Conservation (phyloP, 306 rosid genomes). For the Dalbergia cultrata region DNA sequence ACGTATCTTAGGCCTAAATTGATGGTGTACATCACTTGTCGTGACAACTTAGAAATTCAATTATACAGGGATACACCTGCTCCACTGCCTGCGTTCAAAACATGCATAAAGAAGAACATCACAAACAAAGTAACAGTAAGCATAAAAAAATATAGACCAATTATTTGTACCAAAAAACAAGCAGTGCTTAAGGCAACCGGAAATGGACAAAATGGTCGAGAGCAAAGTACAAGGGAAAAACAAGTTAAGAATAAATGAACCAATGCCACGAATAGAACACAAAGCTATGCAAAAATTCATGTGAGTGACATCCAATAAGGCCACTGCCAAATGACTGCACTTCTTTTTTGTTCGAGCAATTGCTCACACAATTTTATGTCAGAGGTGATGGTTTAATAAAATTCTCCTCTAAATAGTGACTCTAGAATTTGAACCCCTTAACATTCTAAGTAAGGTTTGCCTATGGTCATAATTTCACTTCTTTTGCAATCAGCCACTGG, state of each 20-base stretch:
- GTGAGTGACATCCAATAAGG: background rate
- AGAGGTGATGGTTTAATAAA: too few species aligned
- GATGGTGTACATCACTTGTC: slow-evolving; percentile 61
- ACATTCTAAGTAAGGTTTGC: background rate
- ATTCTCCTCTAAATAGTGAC: background rate
- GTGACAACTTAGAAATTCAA: slow-evolving; percentile 72
- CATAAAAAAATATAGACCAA: slow-evolving; percentile 18
- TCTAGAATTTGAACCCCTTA: background rate
- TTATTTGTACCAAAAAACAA: slow-evolving; percentile 23
- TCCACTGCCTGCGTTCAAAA: slow-evolving; percentile 76
- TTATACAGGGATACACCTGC: slow-evolving; percentile 84
- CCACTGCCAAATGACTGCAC: slow-evolving; percentile 14
- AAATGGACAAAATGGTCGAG: slow-evolving; percentile 11
- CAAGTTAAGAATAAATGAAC: background rate
- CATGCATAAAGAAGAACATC: slow-evolving; percentile 22
- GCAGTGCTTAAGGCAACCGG: slow-evolving; percentile 2
- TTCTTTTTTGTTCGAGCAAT: too few species aligned
- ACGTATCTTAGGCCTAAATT: slow-evolving; percentile 38
- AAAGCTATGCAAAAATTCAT: background rate
- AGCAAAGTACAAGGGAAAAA: background rate
- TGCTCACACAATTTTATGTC: too few species aligned
- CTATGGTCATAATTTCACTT: background rate
- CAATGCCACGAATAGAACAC: background rate
- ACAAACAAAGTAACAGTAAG: slow-evolving; percentile 44
- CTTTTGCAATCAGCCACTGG: background rate